A percentile compares a stretch with the other conserved stretches of the same genome.
Evolutionary conservation across 495 filamentous ascomycete genomes (phyloP).

Genomic region (Talaromyces borbonicus): DNA sequence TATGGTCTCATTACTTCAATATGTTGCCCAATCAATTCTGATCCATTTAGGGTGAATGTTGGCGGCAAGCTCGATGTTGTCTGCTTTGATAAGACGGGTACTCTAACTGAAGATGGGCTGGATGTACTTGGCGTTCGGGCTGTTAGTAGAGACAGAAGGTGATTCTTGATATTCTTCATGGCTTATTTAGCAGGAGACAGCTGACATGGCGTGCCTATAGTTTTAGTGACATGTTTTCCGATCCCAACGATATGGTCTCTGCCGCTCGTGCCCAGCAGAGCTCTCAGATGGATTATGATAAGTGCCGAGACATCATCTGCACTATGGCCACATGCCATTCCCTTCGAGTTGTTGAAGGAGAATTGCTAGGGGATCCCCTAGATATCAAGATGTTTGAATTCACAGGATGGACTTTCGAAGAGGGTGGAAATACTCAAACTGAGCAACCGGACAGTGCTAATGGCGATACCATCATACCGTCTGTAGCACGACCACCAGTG

Average conservation of each 20-base stretch:
- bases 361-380: conserved; percentile 86
- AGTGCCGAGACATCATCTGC: conserved; percentile 64
- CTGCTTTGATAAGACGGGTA: conserved; percentile 98
- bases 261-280: conserved; percentile 39
- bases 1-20: conserved; percentile 12
- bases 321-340: conserved; percentile 99
- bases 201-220: conserved; percentile 20
- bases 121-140: conserved; percentile 86
- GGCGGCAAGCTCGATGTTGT: conserved; percentile 92
- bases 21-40: conserved; percentile 3
- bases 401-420: conserved; percentile 86
- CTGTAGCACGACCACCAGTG: conserved; percentile 71
- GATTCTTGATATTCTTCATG: not conserved
- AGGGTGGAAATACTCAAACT: conserved; percentile 47
- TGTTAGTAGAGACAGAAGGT: conserved; percentile 51
- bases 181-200: not conserved
- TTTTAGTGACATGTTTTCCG: conserved; percentile 52
- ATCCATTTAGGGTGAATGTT: conserved; percentile 65
- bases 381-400: conserved; percentile 99
- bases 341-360: conserved; percentile 72
- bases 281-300: conserved; percentile 37
- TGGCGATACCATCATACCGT: conserved; percentile 59
- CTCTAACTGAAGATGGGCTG: conserved; percentile 91
- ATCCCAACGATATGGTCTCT: conserved; percentile 45
- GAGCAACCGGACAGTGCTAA: conserved; percentile 45